These are phyloP conservation scores for Hydrangea macrophylla DNA, from an alignment of 148 eudicot species.

Conservation along the genomic window DNA sequence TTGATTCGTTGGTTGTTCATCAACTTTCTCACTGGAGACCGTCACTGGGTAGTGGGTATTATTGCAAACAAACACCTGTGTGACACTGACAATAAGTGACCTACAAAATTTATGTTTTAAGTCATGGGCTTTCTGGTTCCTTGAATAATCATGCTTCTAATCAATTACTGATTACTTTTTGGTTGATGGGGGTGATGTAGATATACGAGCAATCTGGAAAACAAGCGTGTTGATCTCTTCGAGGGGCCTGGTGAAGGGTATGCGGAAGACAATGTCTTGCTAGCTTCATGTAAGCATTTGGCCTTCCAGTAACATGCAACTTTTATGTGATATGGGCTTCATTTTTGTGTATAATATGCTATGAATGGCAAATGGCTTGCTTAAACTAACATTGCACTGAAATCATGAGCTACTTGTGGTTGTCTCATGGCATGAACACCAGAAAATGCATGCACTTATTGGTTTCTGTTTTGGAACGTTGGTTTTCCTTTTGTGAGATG, in stretches of 20 bases:
- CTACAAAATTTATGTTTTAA: too few species aligned
- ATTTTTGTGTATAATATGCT: not conserved
- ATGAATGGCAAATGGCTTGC: not conserved
- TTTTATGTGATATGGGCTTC: not conserved
- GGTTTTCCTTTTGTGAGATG: too few species aligned
- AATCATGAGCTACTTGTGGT: too few species aligned
- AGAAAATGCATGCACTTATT: too few species aligned
- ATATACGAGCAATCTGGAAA: slow-evolving; percentile 76
- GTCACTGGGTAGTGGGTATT: not conserved
- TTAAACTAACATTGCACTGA: too few species aligned
- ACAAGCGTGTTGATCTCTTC: slow-evolving; percentile 77
- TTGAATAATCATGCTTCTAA: slow-evolving; percentile 13
- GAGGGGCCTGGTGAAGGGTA: slow-evolving; percentile 73
- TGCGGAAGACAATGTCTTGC: slow-evolving; percentile 65
- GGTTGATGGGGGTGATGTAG: slow-evolving; percentile 38
- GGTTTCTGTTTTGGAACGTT: too few species aligned
- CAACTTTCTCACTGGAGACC: not conserved
- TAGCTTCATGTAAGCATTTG: slow-evolving; percentile 80
- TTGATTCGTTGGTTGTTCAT: not conserved
- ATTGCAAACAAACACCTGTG: too few species aligned
- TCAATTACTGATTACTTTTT: not conserved
- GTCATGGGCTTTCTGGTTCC: not conserved
- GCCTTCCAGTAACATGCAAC: slow-evolving; percentile 8
- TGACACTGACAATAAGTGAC: too few species aligned
- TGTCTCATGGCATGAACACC: too few species aligned